These are phyloP conservation scores for Oryza nivara DNA, from an alignment of 176 grass and related monocot species.

Conservation along the genomic window DNA sequence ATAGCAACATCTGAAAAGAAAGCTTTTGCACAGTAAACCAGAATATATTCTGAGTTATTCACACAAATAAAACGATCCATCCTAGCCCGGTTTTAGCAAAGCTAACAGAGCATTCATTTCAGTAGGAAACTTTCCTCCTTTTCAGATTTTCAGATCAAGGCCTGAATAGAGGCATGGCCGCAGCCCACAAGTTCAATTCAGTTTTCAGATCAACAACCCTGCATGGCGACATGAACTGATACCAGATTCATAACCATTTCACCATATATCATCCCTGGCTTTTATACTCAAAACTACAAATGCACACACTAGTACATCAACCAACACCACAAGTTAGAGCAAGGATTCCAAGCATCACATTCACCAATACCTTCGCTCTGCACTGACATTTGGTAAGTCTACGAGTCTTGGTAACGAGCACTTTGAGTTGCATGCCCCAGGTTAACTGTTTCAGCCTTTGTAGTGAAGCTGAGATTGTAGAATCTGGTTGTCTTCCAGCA, in stretches of 20 bases:
- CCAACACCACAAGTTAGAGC: not conserved
- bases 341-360: conserved; percentile 25
- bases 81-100: not conserved
- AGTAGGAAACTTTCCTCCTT: not conserved
- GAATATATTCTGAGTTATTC: not conserved
- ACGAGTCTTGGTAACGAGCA: not conserved
- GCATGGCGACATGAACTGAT: not conserved
- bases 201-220: not conserved
- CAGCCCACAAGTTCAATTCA: not conserved
- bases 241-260: not conserved
- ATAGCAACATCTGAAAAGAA: not conserved
- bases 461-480: conserved; percentile 72
- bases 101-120: not conserved
- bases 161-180: not conserved
- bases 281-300: conserved; percentile 36
- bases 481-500: conserved; percentile 93
- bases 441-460: conserved; percentile 44
- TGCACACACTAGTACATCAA: not conserved
- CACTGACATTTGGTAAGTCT: not conserved
- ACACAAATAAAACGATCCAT: not conserved
- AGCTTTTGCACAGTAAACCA: not conserved
- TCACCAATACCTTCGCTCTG: not conserved
- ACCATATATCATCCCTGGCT: not conserved
- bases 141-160: not conserved
- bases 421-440: not conserved